Evolutionary conservation across 2,329 filamentous ascomycete genomes (phyloP).

Genomic region (Pleomassaria siparia): DNA sequence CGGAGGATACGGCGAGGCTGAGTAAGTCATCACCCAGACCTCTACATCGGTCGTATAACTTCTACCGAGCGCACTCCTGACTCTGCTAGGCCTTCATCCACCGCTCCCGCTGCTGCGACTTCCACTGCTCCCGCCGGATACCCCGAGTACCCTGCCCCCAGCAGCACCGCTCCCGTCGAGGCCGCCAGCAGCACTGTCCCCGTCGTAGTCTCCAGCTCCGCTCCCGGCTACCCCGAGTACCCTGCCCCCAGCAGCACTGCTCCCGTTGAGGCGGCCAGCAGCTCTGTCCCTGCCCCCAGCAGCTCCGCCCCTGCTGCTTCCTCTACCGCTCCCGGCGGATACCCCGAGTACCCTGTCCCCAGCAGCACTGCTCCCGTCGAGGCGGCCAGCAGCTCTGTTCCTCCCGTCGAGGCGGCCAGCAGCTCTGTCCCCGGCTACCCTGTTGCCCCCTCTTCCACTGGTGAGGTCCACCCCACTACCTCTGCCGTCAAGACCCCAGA

Average conservation of each 20-base stretch:
- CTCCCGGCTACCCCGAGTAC: constrained; percentile 8
- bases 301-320: constrained; percentile 12
- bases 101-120: constrained; percentile 7
- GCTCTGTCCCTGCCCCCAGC: constrained; percentile 6
- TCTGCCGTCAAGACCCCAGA: too few relatives aligned
- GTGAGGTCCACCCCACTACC: background rate
- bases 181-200: too few relatives aligned
- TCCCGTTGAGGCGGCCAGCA: constrained; percentile 6
- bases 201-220: constrained; percentile 5
- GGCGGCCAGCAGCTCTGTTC: background rate
- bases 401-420: constrained; percentile 5
- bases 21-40: constrained; percentile 11
- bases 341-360: constrained; percentile 4
- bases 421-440: constrained; percentile 11
- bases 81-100: background rate
- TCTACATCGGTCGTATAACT: background rate
- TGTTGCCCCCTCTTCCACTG: constrained; percentile 7
- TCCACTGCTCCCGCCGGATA: constrained; percentile 7
- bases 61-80: constrained; percentile 2
- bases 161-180: constrained; percentile 1
- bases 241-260: constrained; percentile 1
- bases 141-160: constrained; percentile 5
- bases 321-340: constrained; percentile 1
- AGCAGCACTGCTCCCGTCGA: constrained; percentile 1
- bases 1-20: constrained; percentile 23